phyloP scores from a whole-genome alignment of 202 grass and related monocot species.

The Panicum hallii region DNA sequence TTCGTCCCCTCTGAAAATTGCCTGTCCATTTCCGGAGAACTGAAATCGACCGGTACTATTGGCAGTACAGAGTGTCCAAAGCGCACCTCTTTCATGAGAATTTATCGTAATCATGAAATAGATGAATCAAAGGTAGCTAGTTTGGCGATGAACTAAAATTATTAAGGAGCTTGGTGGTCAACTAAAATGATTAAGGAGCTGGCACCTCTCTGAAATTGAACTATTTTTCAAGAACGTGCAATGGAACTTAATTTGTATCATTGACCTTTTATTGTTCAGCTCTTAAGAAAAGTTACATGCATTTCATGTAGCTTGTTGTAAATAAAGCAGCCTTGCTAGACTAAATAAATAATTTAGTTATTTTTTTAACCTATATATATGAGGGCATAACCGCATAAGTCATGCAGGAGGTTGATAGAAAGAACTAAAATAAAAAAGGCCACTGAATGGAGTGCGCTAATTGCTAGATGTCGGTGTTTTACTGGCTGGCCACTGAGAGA shows the following conservation, averaged over 20 bases:
- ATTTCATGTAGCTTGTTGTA: too few species aligned
- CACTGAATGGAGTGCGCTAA: not conserved
- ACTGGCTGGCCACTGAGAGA: too few species aligned
- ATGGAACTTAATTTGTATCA: not conserved
- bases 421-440: not conserved
- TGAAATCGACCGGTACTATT: not conserved
- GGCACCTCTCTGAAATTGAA: not conserved
- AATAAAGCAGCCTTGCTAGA: too few species aligned
- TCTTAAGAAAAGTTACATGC: not conserved
- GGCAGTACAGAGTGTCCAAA: not conserved
- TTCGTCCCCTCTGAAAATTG: not conserved
- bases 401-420: not conserved
- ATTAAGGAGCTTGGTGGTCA: not conserved
- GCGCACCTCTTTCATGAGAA: conserved; percentile 8
- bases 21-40: not conserved
- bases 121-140: too few species aligned
- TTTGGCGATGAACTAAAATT: too few species aligned
- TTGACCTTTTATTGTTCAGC: not conserved
- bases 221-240: not conserved
- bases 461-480: too few species aligned
- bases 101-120: too few species aligned
- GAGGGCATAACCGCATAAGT: too few species aligned
- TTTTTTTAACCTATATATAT: too few species aligned
- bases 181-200: not conserved
- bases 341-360: too few species aligned